Conservation (phyloP, 2,329 filamentous ascomycete species). For the Pleoardoris graminearum region DNA sequence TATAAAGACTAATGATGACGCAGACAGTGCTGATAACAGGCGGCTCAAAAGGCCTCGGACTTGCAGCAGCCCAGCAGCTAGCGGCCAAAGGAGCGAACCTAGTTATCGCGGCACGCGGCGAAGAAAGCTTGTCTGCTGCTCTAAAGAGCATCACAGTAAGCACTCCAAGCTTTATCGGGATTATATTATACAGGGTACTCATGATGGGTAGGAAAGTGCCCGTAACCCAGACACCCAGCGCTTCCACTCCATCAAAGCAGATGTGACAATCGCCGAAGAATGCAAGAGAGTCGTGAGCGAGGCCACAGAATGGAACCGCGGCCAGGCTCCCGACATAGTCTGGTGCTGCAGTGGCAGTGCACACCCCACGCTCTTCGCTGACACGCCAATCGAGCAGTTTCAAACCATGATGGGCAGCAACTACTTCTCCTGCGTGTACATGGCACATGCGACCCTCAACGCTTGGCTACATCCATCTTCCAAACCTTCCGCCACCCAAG, state of each 20-base stretch:
- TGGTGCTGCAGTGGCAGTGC: constrained; percentile 20
- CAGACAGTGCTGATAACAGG: constrained; percentile 20
- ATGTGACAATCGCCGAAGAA: constrained; percentile 10
- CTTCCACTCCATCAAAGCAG: constrained; percentile 14
- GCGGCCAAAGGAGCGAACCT: constrained; percentile 19
- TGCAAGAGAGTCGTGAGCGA: constrained; percentile 13
- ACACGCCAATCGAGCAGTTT: constrained; percentile 42
- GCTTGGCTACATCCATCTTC: constrained; percentile 28
- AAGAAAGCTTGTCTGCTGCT: constrained; percentile 12
- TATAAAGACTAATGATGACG: not conserved
- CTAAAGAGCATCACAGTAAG: constrained; percentile 13
- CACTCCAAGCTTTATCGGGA: not conserved
- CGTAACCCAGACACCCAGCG: constrained; percentile 12
- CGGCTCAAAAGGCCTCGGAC: constrained; percentile 19
- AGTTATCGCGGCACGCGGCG: constrained; percentile 14
- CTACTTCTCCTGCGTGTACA: constrained; percentile 48
- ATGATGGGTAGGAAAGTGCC: constrained; percentile 8
- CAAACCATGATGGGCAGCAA: constrained; percentile 46
- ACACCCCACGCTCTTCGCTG: constrained; percentile 42
- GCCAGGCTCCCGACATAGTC: constrained; percentile 16
- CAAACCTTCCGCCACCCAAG: not conserved
- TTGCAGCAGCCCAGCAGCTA: constrained; percentile 15
- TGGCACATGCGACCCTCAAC: constrained; percentile 43
- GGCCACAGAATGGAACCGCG: constrained; percentile 15
- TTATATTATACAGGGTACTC: not conserved